Conservation (phyloP, 2,329 filamentous ascomycete genomes). For the Fusarium tanahbumbuense region DNA sequence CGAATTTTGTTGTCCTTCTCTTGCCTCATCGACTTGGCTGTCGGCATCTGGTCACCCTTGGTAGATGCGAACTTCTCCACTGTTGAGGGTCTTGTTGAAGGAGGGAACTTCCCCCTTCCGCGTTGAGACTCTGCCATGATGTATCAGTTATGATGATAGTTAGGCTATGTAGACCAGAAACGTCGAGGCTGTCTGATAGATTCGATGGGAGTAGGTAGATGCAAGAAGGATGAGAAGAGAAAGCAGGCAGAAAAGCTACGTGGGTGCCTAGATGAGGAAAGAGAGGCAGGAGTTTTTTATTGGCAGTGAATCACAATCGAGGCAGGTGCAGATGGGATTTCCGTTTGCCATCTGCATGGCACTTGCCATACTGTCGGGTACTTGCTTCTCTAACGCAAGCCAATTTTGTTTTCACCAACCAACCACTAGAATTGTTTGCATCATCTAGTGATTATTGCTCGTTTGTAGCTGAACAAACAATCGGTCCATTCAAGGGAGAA, state of each 20-base stretch:
- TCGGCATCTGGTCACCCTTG: constrained; percentile 20
- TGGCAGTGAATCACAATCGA: background rate
- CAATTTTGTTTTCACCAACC: background rate
- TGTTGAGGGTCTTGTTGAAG: background rate
- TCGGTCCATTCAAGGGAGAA: background rate
- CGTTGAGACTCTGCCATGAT: constrained; percentile 6
- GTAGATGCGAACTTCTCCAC: constrained; percentile 1
- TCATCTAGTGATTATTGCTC: background rate
- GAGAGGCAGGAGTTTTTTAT: background rate
- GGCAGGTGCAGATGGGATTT: background rate
- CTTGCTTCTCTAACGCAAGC: background rate
- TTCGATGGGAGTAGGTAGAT: background rate
- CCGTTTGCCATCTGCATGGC: constrained; percentile 16
- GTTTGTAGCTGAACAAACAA: background rate
- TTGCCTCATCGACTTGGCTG: constrained; percentile 42
- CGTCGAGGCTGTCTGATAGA: background rate
- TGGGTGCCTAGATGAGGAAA: too few relatives aligned
- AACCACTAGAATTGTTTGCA: background rate
- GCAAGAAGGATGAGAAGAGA: background rate
- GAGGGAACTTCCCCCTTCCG: background rate
- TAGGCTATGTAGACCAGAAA: background rate
- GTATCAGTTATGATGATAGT: background rate
- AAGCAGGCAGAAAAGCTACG: background rate
- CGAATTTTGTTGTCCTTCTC: constrained; percentile 28
- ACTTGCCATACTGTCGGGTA: constrained; percentile 9